Conservation (phyloP, 306 rosid genomes). For the Bauhinia variegata region DNA sequence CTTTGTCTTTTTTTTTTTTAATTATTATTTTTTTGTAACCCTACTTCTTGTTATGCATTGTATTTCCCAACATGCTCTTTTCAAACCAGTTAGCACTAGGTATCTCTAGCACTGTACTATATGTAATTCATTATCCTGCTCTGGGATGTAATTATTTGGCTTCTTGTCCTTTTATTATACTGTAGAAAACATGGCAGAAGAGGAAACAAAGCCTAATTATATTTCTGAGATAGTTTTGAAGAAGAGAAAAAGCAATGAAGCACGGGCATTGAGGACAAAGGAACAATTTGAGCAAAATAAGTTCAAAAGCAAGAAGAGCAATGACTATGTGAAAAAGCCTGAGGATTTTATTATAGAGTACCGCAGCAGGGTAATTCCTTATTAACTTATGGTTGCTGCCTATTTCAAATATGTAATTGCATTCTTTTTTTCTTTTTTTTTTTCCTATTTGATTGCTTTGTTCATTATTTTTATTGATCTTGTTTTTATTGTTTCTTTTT, state of each 20-base stretch:
- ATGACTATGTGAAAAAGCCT: conserved; percentile 66
- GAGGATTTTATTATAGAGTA: conserved; percentile 74
- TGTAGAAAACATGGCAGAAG: conserved; percentile 40
- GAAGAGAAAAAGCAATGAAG: conserved; percentile 48
- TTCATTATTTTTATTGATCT: no score
- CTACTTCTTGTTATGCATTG: no score
- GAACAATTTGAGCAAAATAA: conserved; percentile 29
- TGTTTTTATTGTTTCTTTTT: no score
- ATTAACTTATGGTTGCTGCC: background rate
- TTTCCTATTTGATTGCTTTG: conserved; percentile 5
- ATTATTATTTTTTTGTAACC: no score
- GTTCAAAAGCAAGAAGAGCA: conserved; percentile 36
- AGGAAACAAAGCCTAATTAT: conserved; percentile 30
- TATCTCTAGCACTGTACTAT: no score
- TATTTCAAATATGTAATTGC: no score
- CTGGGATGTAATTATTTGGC: no score
- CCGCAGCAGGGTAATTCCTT: conserved; percentile 59
- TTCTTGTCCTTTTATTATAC: no score
- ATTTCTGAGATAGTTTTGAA: conserved; percentile 45
- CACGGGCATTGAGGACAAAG: conserved; percentile 36
- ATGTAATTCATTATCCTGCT: no score
- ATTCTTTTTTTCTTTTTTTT: background rate
- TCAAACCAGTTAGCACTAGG: no score
- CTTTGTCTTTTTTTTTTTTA: no score
- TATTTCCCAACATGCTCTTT: no score